These are phyloP conservation scores for Arabidopsis lyrata DNA, from an alignment of 441 rosid species.

Conservation along the genomic window DNA sequence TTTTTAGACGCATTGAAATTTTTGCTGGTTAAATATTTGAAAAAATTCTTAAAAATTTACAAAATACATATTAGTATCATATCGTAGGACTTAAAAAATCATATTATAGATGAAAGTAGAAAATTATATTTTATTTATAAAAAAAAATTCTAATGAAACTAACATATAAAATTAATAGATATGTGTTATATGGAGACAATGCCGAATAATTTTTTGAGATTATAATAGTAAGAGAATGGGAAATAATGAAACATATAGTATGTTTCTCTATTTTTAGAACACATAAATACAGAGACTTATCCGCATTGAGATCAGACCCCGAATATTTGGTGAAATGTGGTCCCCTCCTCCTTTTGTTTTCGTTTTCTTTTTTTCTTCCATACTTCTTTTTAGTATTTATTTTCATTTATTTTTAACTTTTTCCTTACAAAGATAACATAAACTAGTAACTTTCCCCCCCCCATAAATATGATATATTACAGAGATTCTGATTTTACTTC, in stretches of 20 bases:
- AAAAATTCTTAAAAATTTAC: background rate
- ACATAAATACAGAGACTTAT: conserved; percentile 37
- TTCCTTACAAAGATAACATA: conserved; percentile 6
- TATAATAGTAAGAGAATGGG: background rate
- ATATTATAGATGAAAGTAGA: background rate
- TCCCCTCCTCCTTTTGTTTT: conserved; percentile 21
- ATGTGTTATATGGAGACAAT: too few relatives aligned
- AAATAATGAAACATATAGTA: background rate
- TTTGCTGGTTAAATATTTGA: background rate
- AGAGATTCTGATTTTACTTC: background rate
- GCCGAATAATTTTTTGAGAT: background rate
- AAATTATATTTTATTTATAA: background rate
- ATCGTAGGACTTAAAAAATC: background rate
- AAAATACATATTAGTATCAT: background rate
- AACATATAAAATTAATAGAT: too few relatives aligned
- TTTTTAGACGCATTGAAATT: background rate
- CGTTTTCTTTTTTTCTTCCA: conserved; percentile 1
- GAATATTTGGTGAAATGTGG: conserved; percentile 41
- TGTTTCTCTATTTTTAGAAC: conserved; percentile 25
- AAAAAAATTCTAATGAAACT: background rate
- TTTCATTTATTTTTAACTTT: background rate
- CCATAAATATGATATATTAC: background rate
- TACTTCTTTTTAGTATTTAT: conserved; percentile 1
- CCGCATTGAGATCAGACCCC: conserved; percentile 37
- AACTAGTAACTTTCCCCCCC: background rate